phyloP scores from a whole-genome alignment of 257 asterid species.

The Striga asiatica region DNA sequence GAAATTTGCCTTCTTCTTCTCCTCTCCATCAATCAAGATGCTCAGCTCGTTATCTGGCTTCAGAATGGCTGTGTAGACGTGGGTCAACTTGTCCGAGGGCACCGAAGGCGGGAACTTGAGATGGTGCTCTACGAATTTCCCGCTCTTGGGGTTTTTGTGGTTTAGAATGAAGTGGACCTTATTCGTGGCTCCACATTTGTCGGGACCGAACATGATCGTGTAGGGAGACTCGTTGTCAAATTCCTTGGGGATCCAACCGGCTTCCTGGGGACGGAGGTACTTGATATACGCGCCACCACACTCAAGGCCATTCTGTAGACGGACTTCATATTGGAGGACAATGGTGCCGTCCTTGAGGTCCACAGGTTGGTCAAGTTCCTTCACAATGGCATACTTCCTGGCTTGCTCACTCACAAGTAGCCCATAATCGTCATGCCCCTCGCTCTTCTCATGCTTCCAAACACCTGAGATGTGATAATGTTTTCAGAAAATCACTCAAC shows the following conservation, averaged over 20 bases:
- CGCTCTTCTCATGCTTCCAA: conserved; percentile 89
- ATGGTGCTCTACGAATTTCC: conserved; percentile 79
- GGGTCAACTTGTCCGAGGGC: conserved; percentile 82
- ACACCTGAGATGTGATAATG: conserved; percentile 37
- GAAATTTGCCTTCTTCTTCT: conserved; percentile 78
- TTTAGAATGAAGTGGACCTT: conserved; percentile 93
- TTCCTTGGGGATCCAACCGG: conserved; percentile 74
- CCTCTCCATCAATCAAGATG: conserved; percentile 91
- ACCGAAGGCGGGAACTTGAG: conserved; percentile 91
- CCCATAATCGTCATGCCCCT: conserved; percentile 90
- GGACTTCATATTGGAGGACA: conserved; percentile 84
- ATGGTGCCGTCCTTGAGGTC: conserved; percentile 58
- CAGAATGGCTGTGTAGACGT: conserved; percentile 86
- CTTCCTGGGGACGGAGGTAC: conserved; percentile 88
- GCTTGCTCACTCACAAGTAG: conserved; percentile 90
- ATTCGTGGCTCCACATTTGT: conserved; percentile 89
- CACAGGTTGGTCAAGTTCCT: conserved; percentile 55
- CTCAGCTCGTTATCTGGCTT: conserved; percentile 58
- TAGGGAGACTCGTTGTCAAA: conserved; percentile 89
- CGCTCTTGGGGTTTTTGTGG: conserved; percentile 85
- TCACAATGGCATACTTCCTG: conserved; percentile 80
- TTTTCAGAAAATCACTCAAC: background rate
- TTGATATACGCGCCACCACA: conserved; percentile 97
- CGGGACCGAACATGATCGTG: conserved; percentile 96
- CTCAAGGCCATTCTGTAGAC: conserved; percentile 89